Evolutionary conservation across 1,284 basidiomycete species (phyloP).

Genomic region (Sanghuangporus sanghuang): DNA sequence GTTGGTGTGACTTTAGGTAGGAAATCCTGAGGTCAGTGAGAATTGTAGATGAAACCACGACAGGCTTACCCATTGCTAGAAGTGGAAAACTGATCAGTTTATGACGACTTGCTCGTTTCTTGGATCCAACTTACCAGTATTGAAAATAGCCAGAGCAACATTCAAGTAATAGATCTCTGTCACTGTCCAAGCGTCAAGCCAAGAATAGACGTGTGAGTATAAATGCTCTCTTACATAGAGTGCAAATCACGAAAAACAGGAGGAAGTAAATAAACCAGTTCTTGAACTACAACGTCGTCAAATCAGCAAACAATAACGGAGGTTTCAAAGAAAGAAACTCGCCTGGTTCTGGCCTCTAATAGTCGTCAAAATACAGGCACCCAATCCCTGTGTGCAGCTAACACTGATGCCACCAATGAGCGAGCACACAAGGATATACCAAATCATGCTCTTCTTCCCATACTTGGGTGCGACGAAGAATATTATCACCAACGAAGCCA

Average conservation of each 20-base stretch:
- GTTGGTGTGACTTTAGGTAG: slow-evolving; percentile 46
- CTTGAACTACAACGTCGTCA: slow-evolving; percentile 48
- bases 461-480: slow-evolving; percentile 83
- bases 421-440: slow-evolving; percentile 92
- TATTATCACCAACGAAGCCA: slow-evolving; percentile 58
- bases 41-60: not conserved
- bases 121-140: slow-evolving; percentile 55
- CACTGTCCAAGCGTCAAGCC: slow-evolving; percentile 37
- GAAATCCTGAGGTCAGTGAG: slow-evolving; percentile 23
- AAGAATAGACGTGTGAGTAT: slow-evolving; percentile 15
- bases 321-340: slow-evolving; percentile 19
- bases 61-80: slow-evolving; percentile 67
- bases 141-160: slow-evolving; percentile 94
- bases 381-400: slow-evolving; percentile 92
- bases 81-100: slow-evolving; percentile 3
- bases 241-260: slow-evolving; percentile 79
- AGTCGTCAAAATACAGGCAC: slow-evolving; percentile 84
- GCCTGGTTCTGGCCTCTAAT: slow-evolving; percentile 86
- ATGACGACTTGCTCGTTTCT: slow-evolving; percentile 15
- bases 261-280: slow-evolving; percentile 88
- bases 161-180: slow-evolving; percentile 96
- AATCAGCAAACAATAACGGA: not conserved
- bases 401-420: slow-evolving; percentile 97
- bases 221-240: slow-evolving; percentile 51
- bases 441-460: slow-evolving; percentile 92